Base-by-base conservation (phyloP, 1,284 basidiomycete genomes). In the Coniferiporia sulphurascens region DNA sequence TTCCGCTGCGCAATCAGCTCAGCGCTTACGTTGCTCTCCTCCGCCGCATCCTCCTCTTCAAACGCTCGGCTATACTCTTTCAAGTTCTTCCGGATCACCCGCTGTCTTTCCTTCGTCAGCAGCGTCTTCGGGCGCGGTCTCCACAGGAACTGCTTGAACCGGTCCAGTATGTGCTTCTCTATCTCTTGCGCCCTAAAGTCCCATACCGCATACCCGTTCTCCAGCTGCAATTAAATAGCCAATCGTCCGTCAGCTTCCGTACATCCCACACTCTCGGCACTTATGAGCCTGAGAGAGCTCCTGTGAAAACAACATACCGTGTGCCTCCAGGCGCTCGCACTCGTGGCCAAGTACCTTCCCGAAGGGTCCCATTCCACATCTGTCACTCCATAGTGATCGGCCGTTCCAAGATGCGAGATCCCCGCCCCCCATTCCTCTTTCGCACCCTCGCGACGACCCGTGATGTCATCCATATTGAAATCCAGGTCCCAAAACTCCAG, bases 61-160 rank as follows among this genome's bases (percentile, higher is more conserved):
- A 99, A 99, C 49, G 81, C 76, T 34, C 93, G 86, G 68, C 93
- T 92, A 79, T 88, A 96, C 71, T 99, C 96, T 66, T 90, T 86
- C 67, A 99, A 80, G 72, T 95, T 97, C 74, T 89, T 90, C 65
- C 93, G 85, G 62, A 99, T 87, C 61, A 83, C 84, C 68, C 89
- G 89, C 71, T 98, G 95, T 64, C 94, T 86, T 60, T 98, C 94
- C 72, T 91, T 95, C 62, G 84, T 81, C 58, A 99, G 81, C 57
- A 99, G 77, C 5, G 93, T 90, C 36, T 86, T 83, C 3, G 97
- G 95, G 22, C 97, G 87, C 44, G 96, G 95, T 41, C 97, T 88
- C 97, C 97, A 99, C 60, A 98, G 82, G 75, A 99, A 95, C 74
- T 99, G 97, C 80, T 99, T 99, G 84, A 99, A 99, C 62, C 91